Base-by-base conservation (phyloP, 177 flowering plant genomes). In the Vitis hybrid region DNA sequence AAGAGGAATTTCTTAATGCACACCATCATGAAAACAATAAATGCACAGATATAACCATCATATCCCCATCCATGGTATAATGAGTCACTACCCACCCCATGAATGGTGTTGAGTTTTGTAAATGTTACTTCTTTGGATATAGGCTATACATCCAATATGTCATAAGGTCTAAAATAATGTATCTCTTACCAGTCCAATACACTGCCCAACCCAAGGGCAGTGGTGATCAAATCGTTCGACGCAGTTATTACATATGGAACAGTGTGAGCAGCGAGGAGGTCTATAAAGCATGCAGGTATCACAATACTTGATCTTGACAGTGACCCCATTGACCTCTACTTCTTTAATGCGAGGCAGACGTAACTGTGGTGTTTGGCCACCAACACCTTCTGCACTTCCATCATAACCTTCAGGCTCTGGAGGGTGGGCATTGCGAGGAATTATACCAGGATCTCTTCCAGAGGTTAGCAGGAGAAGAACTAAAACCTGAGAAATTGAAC, bases 191-290 rank as follows among this genome's bases (percentile, higher is more conserved):
- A 82, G 77, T 40, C 98, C 97, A 83, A 94, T 89, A 83, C 98
- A 94, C 77, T 94, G 98, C 52, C 98, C 97, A 73, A 94, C 98
- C 98, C 98, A 94, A 21, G 98, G 98, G 77, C 97, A 94, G 78
- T 92, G 98, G 69, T 92, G 98, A 68, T 94, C 97, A 79, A 94
- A 94, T 64, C 97, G 82, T 70, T 92, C 92, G 15, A 94, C 98
- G 64, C 98, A 94, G 75, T 94, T 94, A 68, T 94, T 94, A 81
- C 98, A 94, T 32, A 94, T 94, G 24, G 98, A 94, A 75, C 98
- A 94, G 71, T 94, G 98, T 4, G 98, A 94, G 80, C 97, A 92
- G 60, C 98, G 94, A 66, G 98, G 97, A 76, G 98, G 97, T 60
- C 98, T 82, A 75, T 94, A 94, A 21, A 92, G 89, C 98, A 91